Conservation (phyloP, 805 yeast genomes). For the Cyberlindnera amylophila region DNA sequence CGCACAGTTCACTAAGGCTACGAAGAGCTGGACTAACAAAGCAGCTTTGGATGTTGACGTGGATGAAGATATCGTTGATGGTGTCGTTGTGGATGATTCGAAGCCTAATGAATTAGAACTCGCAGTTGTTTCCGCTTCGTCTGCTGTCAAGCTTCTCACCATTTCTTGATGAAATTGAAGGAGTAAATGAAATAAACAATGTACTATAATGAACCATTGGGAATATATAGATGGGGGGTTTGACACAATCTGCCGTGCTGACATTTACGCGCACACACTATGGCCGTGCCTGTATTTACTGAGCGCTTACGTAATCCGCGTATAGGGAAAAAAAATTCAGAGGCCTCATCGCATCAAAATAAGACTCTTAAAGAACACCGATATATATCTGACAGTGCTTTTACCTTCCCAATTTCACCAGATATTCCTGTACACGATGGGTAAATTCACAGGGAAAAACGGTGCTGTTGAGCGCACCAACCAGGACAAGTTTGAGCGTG, state of each 20-base stretch:
- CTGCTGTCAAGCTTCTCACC: slow-evolving; percentile 4
- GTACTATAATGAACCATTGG: background rate
- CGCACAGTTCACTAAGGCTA: slow-evolving; percentile 21
- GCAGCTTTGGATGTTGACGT: slow-evolving; percentile 10
- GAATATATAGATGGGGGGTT: too few relatives aligned
- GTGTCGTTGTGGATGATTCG: slow-evolving; percentile 14
- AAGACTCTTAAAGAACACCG: too few relatives aligned
- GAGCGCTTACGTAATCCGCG: background rate
- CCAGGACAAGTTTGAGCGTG: slow-evolving; percentile 32
- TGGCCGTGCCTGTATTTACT: slow-evolving; percentile 6
- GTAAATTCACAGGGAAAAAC: slow-evolving; percentile 25
- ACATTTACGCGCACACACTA: slow-evolving; percentile 2
- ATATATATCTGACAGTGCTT: background rate
- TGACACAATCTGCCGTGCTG: slow-evolving; percentile 4
- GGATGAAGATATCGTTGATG: slow-evolving; percentile 15
- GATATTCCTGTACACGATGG: slow-evolving; percentile 13
- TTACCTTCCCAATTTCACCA: background rate
- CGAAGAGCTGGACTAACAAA: slow-evolving; percentile 19
- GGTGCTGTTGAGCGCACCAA: slow-evolving; percentile 29
- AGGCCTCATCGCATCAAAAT: slow-evolving; percentile 3
- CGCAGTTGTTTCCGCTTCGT: slow-evolving; percentile 9
- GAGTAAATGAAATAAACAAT: too few relatives aligned
- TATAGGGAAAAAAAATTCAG: slow-evolving; percentile 3
- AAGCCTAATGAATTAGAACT: slow-evolving; percentile 8
- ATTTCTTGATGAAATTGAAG: slow-evolving; percentile 1